phyloP scores from a whole-genome alignment of 192 early-diverging fungal species.

The Coemansia sp. region DNA sequence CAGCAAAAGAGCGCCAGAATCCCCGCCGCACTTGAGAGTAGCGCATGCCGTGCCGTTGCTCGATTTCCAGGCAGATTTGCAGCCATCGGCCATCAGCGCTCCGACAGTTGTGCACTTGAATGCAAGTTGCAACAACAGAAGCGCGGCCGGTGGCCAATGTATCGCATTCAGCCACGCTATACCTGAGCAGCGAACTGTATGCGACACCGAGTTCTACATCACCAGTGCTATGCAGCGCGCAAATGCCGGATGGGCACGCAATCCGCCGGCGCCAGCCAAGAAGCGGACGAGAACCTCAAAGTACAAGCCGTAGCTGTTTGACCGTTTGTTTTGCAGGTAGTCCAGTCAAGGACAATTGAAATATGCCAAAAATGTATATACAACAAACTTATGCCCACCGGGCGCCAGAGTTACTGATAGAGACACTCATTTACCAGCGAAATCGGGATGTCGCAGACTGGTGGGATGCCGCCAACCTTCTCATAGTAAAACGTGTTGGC shows the following conservation, averaged over 20 bases:
- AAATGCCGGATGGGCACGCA: neutral
- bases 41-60: neutral
- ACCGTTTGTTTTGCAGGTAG: too few species aligned
- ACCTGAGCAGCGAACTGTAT: constrained; percentile 21
- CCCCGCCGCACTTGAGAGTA: neutral
- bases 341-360: too few species aligned
- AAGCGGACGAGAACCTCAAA: neutral
- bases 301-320: too few species aligned
- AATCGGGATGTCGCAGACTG: constrained; percentile 51
- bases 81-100: neutral
- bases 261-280: neutral
- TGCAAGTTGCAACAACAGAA: neutral
- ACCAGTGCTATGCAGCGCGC: constrained; percentile 25
- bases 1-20: neutral
- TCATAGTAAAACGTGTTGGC: constrained; percentile 22
- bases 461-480: constrained; percentile 45
- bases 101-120: neutral
- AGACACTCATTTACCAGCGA: constrained; percentile 68
- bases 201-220: constrained; percentile 12
- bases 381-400: too few species aligned
- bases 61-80: neutral
- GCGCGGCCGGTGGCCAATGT: neutral
- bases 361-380: too few species aligned
- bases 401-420: constrained; percentile 56
- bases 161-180: constrained; percentile 4